Percentiles rank a stretch among this genome's conserved stretches.
phyloP scores from a whole-genome alignment of 2,329 filamentous ascomycete genomes.

The Sphaerulina musiva region DNA sequence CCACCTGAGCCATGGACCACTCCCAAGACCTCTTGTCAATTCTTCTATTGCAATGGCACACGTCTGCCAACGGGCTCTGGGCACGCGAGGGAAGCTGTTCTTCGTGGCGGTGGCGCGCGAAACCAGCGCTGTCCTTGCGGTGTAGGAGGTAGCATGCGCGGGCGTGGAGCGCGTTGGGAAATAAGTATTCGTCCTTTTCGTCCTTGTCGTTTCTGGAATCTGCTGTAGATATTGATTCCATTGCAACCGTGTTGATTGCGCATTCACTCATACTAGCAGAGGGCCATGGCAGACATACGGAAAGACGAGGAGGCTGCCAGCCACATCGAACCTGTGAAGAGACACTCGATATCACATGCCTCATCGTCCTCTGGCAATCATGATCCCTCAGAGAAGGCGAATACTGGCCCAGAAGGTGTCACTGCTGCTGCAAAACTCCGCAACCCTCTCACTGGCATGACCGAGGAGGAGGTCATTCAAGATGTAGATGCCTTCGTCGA shows the following conservation, averaged over 20 bases:
- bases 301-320: slow-evolving; percentile 13
- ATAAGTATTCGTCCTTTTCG: slow-evolving; percentile 7
- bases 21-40: slow-evolving; percentile 14
- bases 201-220: background rate
- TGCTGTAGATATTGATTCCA: background rate
- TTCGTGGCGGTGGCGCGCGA: slow-evolving; percentile 5
- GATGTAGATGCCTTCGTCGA: slow-evolving; percentile 26
- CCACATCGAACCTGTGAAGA: slow-evolving; percentile 16
- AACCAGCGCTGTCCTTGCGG: slow-evolving; percentile 2
- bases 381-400: slow-evolving; percentile 10
- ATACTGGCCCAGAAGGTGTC: slow-evolving; percentile 12
- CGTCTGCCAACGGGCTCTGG: slow-evolving; percentile 15
- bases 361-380: slow-evolving; percentile 14
- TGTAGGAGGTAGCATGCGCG: slow-evolving; percentile 4
- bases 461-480: slow-evolving; percentile 23
- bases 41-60: slow-evolving; percentile 14
- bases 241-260: background rate
- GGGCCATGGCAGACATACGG: slow-evolving; percentile 10
- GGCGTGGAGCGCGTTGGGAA: background rate
- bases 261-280: background rate
- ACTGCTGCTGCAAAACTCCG: slow-evolving; percentile 24
- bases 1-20: background rate
- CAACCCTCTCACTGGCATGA: slow-evolving; percentile 29
- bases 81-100: slow-evolving; percentile 3
- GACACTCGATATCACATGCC: slow-evolving; percentile 11